Evolutionary conservation across 164 flowering plant genomes (phyloP), one percentile per base, ranked within the genome.

Genomic region (Kalanchoe fedtschenkoi): DNA sequence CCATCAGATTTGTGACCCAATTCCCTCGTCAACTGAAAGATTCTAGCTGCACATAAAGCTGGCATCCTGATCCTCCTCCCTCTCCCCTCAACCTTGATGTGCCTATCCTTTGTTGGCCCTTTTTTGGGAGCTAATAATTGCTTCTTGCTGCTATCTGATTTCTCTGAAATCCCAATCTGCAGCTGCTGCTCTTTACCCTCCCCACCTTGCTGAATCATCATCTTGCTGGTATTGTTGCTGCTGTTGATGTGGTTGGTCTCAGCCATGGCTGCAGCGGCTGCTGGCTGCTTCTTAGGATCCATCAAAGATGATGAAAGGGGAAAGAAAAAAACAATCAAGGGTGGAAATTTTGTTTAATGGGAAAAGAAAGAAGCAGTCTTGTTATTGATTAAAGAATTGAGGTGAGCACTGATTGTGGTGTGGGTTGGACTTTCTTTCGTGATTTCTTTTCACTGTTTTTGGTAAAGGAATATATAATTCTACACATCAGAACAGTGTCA

Each of bases 1-100:
- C 58, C 58, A 54, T 54, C 58, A 54, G 58, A 21, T 54, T 54
- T 54, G 15, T 54, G 58, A 24, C 58, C 58, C 24, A 54, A 54
- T 21, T 54, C 58, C 24, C 30, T 54, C 4, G 58, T 54, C 2
- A 54, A 30, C 29, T 54, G 58, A 22, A 54, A 54, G 24, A 54
- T 54, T 30, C 58, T 54, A 54, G 58, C 58, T 6, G 58, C 58
- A 54, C 58, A 54, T 30, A 54, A 21, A 54, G 58, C 58, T 24
- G 58, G 58, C 58, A 54, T 54, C 29, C 58, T 54, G 28, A 54
- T 54, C 24, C 58, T 54, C 24, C 58, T 54, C 21, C 58, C 58
- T 5, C 46, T 42, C 2, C 46, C 46, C n/a, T 42, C 46, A 15
- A 42, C 46, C n/a, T 42, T 42, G n/a, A 30, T 54, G 15, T 54